These are phyloP conservation scores for Gypsophila paniculata DNA, from an alignment of 179 eudicot genomes.

Conservation along the genomic window DNA sequence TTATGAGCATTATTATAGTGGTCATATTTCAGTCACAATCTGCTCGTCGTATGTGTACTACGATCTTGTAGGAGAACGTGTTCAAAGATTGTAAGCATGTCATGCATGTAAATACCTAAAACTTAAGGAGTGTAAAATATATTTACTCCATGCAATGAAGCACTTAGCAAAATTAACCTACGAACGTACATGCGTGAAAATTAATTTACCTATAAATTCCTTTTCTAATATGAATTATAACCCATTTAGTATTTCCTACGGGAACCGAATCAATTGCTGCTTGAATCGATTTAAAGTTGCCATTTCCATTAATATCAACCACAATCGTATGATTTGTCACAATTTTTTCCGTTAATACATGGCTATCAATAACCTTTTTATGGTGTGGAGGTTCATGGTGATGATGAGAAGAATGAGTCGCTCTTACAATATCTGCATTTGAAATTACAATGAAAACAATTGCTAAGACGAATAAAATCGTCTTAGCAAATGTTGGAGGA, in stretches of 20 bases:
- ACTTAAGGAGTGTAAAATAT: too few species aligned
- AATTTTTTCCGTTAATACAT: slow-evolving; percentile 37
- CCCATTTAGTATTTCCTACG: slow-evolving; percentile 65
- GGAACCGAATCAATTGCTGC: slow-evolving; percentile 75
- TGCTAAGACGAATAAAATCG: slow-evolving; percentile 12
- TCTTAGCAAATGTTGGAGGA: slow-evolving; percentile 14
- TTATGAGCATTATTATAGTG: too few species aligned
- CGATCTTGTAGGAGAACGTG: too few species aligned
- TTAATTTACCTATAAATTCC: slow-evolving; percentile 55
- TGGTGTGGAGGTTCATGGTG: neutral
- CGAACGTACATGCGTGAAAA: neutral
- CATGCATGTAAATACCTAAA: too few species aligned
- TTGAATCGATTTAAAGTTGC: slow-evolving; percentile 62
- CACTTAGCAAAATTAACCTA: too few species aligned
- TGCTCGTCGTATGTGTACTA: too few species aligned
- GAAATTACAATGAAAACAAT: neutral
- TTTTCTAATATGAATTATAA: slow-evolving; percentile 57
- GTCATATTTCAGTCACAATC: too few species aligned
- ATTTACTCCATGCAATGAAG: too few species aligned
- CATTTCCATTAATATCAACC: slow-evolving; percentile 62
- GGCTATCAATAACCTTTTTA: slow-evolving; percentile 35
- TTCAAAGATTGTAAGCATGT: too few species aligned
- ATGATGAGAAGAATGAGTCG: slow-evolving; percentile 6
- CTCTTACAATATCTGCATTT: slow-evolving; percentile 1
- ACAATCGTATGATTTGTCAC: slow-evolving; percentile 37